These are phyloP conservation scores for Castanospermum australe DNA, from an alignment of 306 rosid species.

Conservation along the genomic window DNA sequence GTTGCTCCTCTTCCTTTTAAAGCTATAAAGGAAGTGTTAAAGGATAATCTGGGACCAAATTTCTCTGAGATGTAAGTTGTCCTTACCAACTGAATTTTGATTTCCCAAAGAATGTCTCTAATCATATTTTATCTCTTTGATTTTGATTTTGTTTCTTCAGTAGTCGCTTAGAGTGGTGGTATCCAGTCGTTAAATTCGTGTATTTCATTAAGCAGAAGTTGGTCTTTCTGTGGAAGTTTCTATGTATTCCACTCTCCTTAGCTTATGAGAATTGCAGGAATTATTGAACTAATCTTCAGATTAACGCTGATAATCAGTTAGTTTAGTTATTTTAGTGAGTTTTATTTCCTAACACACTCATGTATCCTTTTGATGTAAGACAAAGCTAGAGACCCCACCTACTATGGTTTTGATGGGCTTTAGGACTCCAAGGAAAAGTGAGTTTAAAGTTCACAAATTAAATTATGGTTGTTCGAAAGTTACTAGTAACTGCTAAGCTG, in stretches of 20 bases:
- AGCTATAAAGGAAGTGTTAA: constrained; percentile 56
- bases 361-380: too few relatives aligned
- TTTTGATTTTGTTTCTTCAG: neutral
- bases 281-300: too few relatives aligned
- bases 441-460: too few relatives aligned
- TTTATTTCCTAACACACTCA: too few relatives aligned
- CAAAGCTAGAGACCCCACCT: too few relatives aligned
- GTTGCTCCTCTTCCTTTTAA: constrained; percentile 73
- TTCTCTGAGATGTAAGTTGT: constrained; percentile 68
- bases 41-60: constrained; percentile 59
- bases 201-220: neutral
- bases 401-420: too few relatives aligned
- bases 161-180: neutral
- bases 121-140: neutral
- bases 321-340: too few relatives aligned
- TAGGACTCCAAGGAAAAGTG: too few relatives aligned
- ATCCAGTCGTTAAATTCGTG: too few relatives aligned
- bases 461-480: neutral
- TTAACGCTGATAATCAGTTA: too few relatives aligned
- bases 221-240: neutral
- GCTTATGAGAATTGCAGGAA: too few relatives aligned
- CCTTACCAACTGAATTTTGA: constrained; percentile 1
- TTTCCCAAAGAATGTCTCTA: neutral
- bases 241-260: too few relatives aligned
- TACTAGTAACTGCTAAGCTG: neutral